Base-by-base conservation (phyloP, 2,329 filamentous ascomycete species). In the Microsporum audouinii region DNA sequence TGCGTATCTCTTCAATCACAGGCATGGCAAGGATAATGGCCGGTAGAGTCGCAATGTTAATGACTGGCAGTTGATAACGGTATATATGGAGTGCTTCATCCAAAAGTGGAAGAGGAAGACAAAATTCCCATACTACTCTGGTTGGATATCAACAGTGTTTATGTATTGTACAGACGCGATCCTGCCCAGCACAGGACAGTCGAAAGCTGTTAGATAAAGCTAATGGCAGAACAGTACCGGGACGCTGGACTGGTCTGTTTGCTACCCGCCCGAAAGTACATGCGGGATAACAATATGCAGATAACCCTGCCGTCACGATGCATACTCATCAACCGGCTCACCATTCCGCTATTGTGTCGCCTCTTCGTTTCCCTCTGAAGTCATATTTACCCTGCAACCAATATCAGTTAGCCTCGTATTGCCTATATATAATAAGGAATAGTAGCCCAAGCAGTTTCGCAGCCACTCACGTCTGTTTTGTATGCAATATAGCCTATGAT, bases 341-440 rank as follows among this genome's bases (percentile, higher is more conserved):
- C 74, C 82, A 92, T 77, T 97, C 91, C 60, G 80, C 78, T 70
- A 95, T 81, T n/a, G 86, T 80, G 72, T 97, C 92, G 60, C 90
- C 91, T 76, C 84, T 88, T 74, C 89, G 82, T 86, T 97, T 97
- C 62, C 86, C 92, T 68, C 91, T 84, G 68, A 96, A 74, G 57
- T 95, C 82, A 74, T 79, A 95, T 72, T 92, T 90, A 70, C 92
- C 94, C 92, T 97, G 69, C 53, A 31, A 34, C n/a, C 45, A 14
- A 31, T 1, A 29, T 56, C 27, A 45, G 45, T 34, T 36, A 59
- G 53, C 41, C 61, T 34, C n/a, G 14, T n/a, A 29, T 5, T 29
- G 8, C 17, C 43, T 14, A 12, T 5, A 17, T 23, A 3, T 5
- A 5, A 27, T 14, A 34, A 29, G 7, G 51, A n/a, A 3, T 17